phyloP scores from a whole-genome alignment of 768 basidiomycete species.

The Pleurotus eryngii region DNA sequence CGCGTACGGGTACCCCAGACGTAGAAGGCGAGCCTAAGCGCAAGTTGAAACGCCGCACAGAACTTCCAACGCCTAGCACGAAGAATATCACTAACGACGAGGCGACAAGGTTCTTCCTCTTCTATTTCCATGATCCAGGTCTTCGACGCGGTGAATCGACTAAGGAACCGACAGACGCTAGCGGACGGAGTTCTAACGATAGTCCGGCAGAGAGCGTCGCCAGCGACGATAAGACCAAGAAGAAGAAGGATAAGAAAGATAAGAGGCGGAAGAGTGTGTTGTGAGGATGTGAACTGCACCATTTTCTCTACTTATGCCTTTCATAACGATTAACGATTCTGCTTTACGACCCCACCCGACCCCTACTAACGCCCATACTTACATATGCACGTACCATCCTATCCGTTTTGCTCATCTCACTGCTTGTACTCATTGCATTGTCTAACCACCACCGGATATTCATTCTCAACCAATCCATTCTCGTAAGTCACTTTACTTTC shows the following conservation, averaged over 20 bases:
- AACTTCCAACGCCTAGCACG: slow-evolving; percentile 82
- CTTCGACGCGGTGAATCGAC: slow-evolving; percentile 48
- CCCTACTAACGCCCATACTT: slow-evolving; percentile 17
- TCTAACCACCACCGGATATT: not conserved
- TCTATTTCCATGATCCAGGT: slow-evolving; percentile 45
- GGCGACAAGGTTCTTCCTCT: slow-evolving; percentile 51
- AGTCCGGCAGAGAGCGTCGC: slow-evolving; percentile 55
- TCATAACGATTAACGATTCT: slow-evolving; percentile 14
- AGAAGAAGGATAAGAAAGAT: slow-evolving; percentile 57
- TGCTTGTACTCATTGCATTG: slow-evolving; percentile 7
- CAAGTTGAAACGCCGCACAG: slow-evolving; percentile 79
- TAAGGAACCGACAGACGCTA: slow-evolving; percentile 42
- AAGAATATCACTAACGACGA: slow-evolving; percentile 63
- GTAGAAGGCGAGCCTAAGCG: slow-evolving; percentile 73
- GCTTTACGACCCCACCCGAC: slow-evolving; percentile 8
- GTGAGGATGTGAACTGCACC: slow-evolving; percentile 17
- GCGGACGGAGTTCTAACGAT: slow-evolving; percentile 43
- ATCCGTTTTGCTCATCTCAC: not conserved
- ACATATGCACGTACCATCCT: slow-evolving; percentile 1
- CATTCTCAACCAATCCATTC: not conserved
- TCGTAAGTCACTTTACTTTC: not conserved
- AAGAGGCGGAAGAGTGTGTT: slow-evolving; percentile 65
- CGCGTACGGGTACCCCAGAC: slow-evolving; percentile 72
- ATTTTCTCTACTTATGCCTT: not conserved
- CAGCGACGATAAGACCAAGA: slow-evolving; percentile 47